Conservation (phyloP, 1,284 basidiomycete genomes). For the Testicularia cyperi region DNA sequence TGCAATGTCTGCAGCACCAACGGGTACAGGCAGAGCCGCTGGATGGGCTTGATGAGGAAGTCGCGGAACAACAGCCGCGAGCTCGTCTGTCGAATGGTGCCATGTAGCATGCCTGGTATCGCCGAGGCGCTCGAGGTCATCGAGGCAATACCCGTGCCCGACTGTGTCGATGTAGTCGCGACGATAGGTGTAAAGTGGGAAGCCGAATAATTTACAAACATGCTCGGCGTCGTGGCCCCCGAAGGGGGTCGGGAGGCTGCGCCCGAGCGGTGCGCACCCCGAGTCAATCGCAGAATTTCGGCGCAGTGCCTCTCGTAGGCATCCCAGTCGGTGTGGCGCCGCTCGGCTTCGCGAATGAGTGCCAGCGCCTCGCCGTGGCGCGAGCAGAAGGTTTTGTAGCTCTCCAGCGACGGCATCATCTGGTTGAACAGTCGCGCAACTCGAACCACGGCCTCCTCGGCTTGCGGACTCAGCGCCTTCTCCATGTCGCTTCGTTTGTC, state of each 20-base stretch:
- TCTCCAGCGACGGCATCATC: conserved; percentile 34
- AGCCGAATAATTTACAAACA: conserved; percentile 13
- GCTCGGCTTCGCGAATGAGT: conserved; percentile 53
- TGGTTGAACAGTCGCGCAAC: conserved; percentile 36
- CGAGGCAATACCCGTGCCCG: conserved; percentile 6
- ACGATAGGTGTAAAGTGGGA: conserved; percentile 29
- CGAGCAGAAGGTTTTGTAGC: conserved; percentile 56
- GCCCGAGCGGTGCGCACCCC: conserved; percentile 8
- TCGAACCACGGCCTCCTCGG: conserved; percentile 37
- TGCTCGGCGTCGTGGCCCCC: conserved; percentile 23
- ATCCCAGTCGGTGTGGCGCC: conserved; percentile 53
- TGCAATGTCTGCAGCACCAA: conserved; percentile 53
- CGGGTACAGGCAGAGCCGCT: conserved; percentile 57
- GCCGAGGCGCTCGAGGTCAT: conserved; percentile 5
- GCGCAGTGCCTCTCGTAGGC: conserved; percentile 49
- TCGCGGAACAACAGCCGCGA: conserved; percentile 53
- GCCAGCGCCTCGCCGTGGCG: conserved; percentile 55
- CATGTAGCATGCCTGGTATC: conserved; percentile 8
- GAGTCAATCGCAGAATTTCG: conserved; percentile 36
- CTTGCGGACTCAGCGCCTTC: conserved; percentile 36
- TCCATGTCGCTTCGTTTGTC: conserved; percentile 25
- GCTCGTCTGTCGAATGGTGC: conserved; percentile 20
- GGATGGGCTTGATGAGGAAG: conserved; percentile 59
- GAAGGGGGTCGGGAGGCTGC: conserved; percentile 17
- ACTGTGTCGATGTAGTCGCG: conserved; percentile 6